Percentiles rank a stretch among this genome's conserved stretches.
Evolutionary conservation across 176 grass and related monocot species (phyloP).

Genomic region (Juncus effusus): DNA sequence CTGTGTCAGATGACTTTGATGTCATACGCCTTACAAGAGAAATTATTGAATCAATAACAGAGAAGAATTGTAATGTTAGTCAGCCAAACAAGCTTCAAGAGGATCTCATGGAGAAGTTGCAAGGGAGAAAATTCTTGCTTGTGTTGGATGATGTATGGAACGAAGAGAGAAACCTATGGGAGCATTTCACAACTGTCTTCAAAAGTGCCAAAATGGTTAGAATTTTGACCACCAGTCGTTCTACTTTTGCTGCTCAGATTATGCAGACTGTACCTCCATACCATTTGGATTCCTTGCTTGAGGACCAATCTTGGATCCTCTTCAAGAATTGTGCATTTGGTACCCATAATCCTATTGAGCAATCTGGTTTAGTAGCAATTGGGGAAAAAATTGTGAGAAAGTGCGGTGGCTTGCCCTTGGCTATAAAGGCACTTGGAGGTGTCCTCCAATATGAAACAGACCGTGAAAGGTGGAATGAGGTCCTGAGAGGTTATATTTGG

Average conservation of each 20-base stretch:
- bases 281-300: conserved; percentile 9
- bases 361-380: neutral
- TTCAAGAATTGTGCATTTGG: conserved; percentile 9
- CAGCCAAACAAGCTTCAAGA: neutral
- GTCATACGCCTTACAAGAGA: neutral
- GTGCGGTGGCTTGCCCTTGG: conserved; percentile 21
- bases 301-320: conserved; percentile 7
- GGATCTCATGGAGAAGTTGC: neutral
- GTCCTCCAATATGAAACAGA: neutral
- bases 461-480: conserved; percentile 3
- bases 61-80: neutral
- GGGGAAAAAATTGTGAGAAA: conserved; percentile 10
- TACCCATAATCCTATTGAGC: neutral
- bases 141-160: neutral
- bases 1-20: neutral
- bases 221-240: neutral
- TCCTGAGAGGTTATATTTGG: conserved; percentile 19
- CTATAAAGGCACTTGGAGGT: conserved; percentile 18
- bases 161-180: neutral
- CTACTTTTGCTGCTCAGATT: neutral
- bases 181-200: neutral
- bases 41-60: neutral
- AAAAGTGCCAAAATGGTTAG: neutral
- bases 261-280: neutral
- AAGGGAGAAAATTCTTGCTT: neutral